Evolutionary conservation across 495 filamentous ascomycete species (phyloP), one percentile per base, ranked within the genome.

Genomic region (Tuber calosporum): DNA sequence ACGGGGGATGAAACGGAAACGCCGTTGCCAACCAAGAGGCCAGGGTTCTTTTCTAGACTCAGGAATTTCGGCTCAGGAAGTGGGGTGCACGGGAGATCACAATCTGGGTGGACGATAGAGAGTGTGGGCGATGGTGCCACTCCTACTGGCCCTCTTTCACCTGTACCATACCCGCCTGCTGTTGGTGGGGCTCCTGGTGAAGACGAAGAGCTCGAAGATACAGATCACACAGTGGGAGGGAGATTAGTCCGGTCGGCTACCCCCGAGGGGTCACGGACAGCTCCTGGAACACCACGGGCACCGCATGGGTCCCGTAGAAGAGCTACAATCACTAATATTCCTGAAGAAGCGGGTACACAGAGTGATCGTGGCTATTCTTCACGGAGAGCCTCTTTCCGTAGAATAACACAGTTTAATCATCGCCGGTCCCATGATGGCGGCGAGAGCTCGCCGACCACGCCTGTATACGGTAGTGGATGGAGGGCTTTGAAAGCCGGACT

Each of bases 401-500:
- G 77, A 22, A 79, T 78, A 26, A 77, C 76, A 4, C 76, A 74
- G 26, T 79, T 79, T 36, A 71, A 67, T 17, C 77, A 78, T 26
- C 66, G 77, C 19, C 68, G 69, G 48, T 79, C 76, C 2, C 62
- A 74, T 42, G 77, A 79, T 42, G 77, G 75, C 38, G 38, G 72
- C n/a, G 76, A 69, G 85, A 88, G 53, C 37, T 69, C 67, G 74
- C 89, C 91, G 42, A 87, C 91, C 2, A 95, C 91, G 58, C 87
- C 90, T 68, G 92, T 93, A 74, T 92, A 74, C 36, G 73, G 77
- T 26, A 73, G 70, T 66, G 69, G 90, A 84, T 98, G 94, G 94
- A 87, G 87, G 66, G 89, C 91, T 79, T 86, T 98, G 70, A 97
- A 96, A 82, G 89, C 90, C 58, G 91, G 92, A 0, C 82, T 99